phyloP scores from a whole-genome alignment of 495 filamentous ascomycete species.

The Neurospora sp. region DNA sequence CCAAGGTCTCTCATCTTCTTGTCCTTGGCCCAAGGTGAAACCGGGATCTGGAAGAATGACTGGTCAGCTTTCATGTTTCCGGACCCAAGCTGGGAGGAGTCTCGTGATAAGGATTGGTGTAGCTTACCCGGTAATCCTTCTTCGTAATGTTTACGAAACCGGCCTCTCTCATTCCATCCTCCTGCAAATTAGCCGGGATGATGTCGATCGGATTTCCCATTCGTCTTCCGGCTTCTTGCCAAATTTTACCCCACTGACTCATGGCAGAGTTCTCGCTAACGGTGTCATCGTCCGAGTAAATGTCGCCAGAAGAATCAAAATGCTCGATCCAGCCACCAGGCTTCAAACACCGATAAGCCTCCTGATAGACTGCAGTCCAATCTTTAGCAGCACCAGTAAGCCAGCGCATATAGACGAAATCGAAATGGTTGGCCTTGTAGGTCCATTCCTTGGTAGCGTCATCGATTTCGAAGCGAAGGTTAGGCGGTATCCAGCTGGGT shows the following conservation, averaged over 20 bases:
- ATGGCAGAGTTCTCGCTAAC: constrained; percentile 1
- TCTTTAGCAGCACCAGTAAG: constrained; percentile 41
- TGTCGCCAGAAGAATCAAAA: background rate
- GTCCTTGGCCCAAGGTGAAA: background rate
- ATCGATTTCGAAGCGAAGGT: constrained; percentile 40
- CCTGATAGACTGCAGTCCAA: constrained; percentile 33
- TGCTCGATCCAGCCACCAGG: constrained; percentile 28
- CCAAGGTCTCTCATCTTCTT: background rate
- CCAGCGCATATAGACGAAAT: constrained; percentile 47
- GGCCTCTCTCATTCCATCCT: constrained; percentile 13
- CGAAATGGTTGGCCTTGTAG: constrained; percentile 35
- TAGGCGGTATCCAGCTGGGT: constrained; percentile 34
- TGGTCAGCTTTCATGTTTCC: background rate
- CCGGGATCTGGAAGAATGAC: background rate
- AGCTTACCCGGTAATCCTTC: background rate
- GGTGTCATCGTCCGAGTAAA: background rate
- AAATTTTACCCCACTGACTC: constrained; percentile 14
- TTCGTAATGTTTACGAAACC: constrained; percentile 11
- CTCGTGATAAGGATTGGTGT: background rate
- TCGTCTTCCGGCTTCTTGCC: constrained; percentile 13
- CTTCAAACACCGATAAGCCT: constrained; percentile 22
- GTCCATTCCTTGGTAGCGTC: constrained; percentile 38
- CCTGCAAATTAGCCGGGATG: constrained; percentile 7
- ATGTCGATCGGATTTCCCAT: constrained; percentile 14
- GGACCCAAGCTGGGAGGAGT: background rate